phyloP scores from a whole-genome alignment of 2,329 filamentous ascomycete genomes.

The Orbilia javanica region DNA sequence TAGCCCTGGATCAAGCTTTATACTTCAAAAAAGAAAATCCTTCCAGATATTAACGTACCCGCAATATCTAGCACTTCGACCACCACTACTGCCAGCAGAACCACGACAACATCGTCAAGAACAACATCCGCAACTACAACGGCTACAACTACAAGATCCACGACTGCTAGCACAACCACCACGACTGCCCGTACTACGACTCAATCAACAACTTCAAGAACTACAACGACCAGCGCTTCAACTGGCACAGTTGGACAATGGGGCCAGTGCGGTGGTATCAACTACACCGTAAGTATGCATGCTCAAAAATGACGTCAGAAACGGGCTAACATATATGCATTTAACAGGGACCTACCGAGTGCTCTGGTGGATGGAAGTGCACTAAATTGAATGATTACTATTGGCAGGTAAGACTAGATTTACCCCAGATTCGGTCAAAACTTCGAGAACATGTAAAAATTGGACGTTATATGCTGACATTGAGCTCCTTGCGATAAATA shows the following conservation, averaged over 20 bases:
- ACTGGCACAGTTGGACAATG: slow-evolving; percentile 15
- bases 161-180: neutral
- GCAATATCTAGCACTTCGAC: slow-evolving; percentile 16
- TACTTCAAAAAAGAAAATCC: neutral
- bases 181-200: neutral
- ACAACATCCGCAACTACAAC: slow-evolving; percentile 17
- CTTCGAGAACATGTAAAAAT: neutral
- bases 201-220: neutral
- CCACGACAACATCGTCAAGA: slow-evolving; percentile 8
- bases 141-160: slow-evolving; percentile 19
- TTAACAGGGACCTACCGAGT: slow-evolving; percentile 16
- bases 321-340: neutral
- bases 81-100: slow-evolving; percentile 14
- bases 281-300: slow-evolving; percentile 6
- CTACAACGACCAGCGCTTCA: slow-evolving; percentile 7
- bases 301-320: neutral
- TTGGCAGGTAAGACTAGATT: slow-evolving; percentile 42
- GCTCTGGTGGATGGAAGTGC: slow-evolving; percentile 23
- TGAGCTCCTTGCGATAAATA: neutral
- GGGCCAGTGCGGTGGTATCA: slow-evolving; percentile 33
- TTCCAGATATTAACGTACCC: neutral
- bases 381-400: slow-evolving; percentile 30
- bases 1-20: neutral
- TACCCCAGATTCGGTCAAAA: too few relatives aligned
- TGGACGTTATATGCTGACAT: neutral